These are phyloP conservation scores for Lentinula detonsa DNA, from an alignment of 768 basidiomycete species.

Conservation along the genomic window DNA sequence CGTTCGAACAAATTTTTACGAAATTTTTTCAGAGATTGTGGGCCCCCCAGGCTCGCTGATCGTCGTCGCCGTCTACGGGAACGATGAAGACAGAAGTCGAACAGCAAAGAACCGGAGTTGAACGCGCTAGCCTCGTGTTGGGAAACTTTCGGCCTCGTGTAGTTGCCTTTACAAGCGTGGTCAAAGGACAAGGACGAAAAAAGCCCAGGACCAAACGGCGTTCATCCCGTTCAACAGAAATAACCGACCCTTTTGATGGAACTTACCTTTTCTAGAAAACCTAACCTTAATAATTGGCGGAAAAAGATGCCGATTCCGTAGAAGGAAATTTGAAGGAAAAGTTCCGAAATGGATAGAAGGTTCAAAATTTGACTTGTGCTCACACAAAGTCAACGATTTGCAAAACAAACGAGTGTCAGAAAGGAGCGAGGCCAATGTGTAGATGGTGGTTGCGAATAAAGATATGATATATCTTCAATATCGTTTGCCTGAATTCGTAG, in stretches of 20 bases:
- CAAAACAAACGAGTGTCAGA: not conserved
- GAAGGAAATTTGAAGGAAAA: not conserved
- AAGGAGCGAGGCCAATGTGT: not conserved
- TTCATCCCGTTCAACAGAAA: slow-evolving; percentile 3
- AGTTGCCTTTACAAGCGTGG: slow-evolving; percentile 32
- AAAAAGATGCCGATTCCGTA: not conserved
- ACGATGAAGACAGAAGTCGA: slow-evolving; percentile 13
- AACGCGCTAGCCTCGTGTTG: slow-evolving; percentile 42
- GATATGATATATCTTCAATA: not conserved
- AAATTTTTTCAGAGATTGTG: slow-evolving; percentile 15
- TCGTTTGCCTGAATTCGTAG: too few relatives aligned
- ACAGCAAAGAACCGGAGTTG: slow-evolving; percentile 16
- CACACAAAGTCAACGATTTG: not conserved
- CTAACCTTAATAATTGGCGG: not conserved
- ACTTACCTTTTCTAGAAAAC: slow-evolving; percentile 1
- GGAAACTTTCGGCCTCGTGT: slow-evolving; percentile 41
- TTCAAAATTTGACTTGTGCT: not conserved
- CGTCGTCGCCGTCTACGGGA: slow-evolving; percentile 14
- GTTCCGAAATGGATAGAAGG: not conserved
- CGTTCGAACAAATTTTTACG: slow-evolving; percentile 15
- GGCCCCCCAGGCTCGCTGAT: slow-evolving; percentile 11
- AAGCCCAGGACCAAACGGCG: slow-evolving; percentile 5
- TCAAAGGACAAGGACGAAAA: slow-evolving; percentile 15
- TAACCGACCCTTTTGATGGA: not conserved
- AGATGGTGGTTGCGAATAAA: not conserved